Conservation (phyloP, 2,329 filamentous ascomycete genomes). For the Amphichorda felina region DNA sequence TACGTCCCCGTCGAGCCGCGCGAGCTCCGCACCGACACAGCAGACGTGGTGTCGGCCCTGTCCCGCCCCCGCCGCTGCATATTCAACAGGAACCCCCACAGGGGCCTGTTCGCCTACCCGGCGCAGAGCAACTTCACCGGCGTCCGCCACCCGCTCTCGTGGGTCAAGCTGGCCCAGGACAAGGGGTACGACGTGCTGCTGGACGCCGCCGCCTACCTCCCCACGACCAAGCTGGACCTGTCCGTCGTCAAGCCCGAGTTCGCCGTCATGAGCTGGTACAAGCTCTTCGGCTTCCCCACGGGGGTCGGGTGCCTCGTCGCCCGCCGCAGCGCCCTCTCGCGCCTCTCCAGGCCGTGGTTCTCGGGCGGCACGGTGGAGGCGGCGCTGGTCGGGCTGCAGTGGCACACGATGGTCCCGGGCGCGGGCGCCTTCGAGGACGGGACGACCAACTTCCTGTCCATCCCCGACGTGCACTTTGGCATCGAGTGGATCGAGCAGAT, state of each 20-base stretch:
- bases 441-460: constrained; percentile 24
- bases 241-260: constrained; percentile 22
- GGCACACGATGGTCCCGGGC: constrained; percentile 15
- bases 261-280: constrained; percentile 27
- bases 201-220: constrained; percentile 26
- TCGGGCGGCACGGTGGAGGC: constrained; percentile 24
- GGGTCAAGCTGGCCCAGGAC: constrained; percentile 20
- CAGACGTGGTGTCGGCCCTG: constrained; percentile 12
- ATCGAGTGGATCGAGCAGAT: constrained; percentile 21
- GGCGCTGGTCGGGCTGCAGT: constrained; percentile 15
- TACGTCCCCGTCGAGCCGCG: constrained; percentile 17
- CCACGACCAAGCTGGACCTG: constrained; percentile 21
- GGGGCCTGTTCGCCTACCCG: constrained; percentile 29
- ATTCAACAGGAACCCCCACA: constrained; percentile 3
- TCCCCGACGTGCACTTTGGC: constrained; percentile 23
- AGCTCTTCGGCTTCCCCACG: constrained; percentile 28
- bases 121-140: constrained; percentile 33
- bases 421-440: constrained; percentile 26
- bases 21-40: constrained; percentile 16
- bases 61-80: background rate
- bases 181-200: constrained; percentile 26
- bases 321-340: constrained; percentile 15
- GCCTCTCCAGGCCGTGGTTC: constrained; percentile 25
- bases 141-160: constrained; percentile 25
- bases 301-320: constrained; percentile 27